Evolutionary conservation across 2,329 filamentous ascomycete genomes (phyloP).

Genomic region (Xylaria sp.): DNA sequence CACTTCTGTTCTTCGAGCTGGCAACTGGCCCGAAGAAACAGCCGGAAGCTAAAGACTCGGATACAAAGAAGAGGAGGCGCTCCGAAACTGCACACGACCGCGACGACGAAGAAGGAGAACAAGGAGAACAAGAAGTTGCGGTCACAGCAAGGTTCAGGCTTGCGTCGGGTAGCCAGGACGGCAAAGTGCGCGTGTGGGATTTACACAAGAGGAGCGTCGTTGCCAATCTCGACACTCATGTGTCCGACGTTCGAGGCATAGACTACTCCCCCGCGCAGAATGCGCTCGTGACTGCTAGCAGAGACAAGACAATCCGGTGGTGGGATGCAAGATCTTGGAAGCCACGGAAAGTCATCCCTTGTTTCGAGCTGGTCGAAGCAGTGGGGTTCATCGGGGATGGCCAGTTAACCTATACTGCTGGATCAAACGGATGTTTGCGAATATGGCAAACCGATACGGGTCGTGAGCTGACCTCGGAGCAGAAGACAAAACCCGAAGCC

Average conservation of each 20-base stretch:
- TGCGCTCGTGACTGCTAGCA: conserved; percentile 81
- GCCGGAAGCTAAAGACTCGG: conserved; percentile 56
- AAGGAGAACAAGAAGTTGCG: conserved; percentile 51
- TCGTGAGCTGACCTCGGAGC: conserved; percentile 81
- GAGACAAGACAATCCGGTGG: conserved; percentile 93
- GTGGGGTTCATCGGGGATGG: conserved; percentile 82
- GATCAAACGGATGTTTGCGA: conserved; percentile 82
- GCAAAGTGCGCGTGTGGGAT: conserved; percentile 92
- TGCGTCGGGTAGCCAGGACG: conserved; percentile 93
- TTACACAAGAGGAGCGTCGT: conserved; percentile 83
- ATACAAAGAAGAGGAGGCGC: conserved; percentile 57
- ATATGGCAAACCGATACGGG: conserved; percentile 85
- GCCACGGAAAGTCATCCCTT: conserved; percentile 80
- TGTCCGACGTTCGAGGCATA: conserved; percentile 90
- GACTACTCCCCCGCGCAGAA: conserved; percentile 83
- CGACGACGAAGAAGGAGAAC: conserved; percentile 55
- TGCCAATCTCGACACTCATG: conserved; percentile 87
- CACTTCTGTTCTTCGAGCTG: conserved; percentile 89
- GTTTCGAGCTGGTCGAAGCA: conserved; percentile 85
- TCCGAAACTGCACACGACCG: conserved; percentile 57
- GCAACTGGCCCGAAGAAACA: conserved; percentile 57
- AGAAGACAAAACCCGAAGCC: conserved; percentile 68
- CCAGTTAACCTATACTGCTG: conserved; percentile 81
- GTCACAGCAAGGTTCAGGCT: conserved; percentile 74
- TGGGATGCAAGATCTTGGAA: conserved; percentile 94